Evolutionary conservation across 306 rosid genomes (phyloP).

Genomic region (Gynostemma pentaphyllum): DNA sequence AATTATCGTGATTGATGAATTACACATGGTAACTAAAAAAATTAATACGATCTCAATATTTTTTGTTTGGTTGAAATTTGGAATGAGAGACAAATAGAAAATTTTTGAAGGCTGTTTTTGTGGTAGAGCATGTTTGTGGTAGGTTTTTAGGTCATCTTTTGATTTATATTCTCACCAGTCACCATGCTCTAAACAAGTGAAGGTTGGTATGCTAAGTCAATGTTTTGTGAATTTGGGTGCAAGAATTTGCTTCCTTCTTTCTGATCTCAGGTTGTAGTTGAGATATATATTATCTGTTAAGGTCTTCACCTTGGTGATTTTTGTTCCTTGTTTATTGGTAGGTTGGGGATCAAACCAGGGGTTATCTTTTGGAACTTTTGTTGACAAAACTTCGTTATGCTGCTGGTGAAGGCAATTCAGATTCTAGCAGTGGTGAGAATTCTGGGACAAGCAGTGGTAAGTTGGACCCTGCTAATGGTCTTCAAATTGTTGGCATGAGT

Average conservation of each 20-base stretch:
- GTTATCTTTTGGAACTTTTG: conserved; percentile 92
- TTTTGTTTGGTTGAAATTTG: not conserved
- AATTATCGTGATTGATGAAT: conserved; percentile 89
- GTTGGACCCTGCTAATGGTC: conserved; percentile 76
- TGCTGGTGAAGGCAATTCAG: conserved; percentile 85
- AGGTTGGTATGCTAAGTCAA: not conserved
- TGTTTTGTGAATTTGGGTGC: not conserved
- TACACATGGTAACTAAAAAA: conserved; percentile 66
- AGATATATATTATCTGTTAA: not conserved
- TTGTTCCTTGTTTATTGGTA: conserved; percentile 31
- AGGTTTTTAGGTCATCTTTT: not conserved
- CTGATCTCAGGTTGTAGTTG: not conserved
- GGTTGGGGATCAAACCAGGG: conserved; percentile 90
- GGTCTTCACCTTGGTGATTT: conserved; percentile 14
- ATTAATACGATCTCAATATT: not conserved
- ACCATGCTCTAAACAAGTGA: not conserved
- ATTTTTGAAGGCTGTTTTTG: not conserved
- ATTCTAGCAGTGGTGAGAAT: conserved; percentile 79
- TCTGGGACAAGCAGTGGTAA: conserved; percentile 78
- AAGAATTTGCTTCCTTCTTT: not conserved
- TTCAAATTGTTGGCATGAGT: conserved; percentile 98
- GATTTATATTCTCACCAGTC: not conserved
- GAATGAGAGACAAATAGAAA: not conserved
- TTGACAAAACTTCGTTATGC: conserved; percentile 98
- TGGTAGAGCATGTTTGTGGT: not conserved